Base-by-base conservation (phyloP, 2,329 filamentous ascomycete genomes). In the Rhynchosporium graminicola region DNA sequence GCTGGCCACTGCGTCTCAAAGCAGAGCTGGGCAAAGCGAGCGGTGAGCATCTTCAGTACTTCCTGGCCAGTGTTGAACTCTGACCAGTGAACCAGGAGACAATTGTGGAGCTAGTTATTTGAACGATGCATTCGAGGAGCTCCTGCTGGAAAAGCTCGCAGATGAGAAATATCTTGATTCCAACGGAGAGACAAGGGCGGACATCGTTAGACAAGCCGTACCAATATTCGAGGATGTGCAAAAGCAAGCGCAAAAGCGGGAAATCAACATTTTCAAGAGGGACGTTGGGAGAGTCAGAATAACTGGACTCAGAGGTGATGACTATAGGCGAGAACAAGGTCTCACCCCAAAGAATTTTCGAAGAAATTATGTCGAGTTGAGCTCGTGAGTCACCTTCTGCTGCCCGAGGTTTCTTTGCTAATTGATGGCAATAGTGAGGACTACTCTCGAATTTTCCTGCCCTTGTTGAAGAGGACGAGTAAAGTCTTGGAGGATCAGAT, bases 1-100 rank as follows among this genome's bases (percentile, higher is more conserved):
- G 63, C 2, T 70, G 64, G 5, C 70, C 71, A 1, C 58, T 73
- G 29, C 55, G 71, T 8, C 59, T 74, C 6, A 62, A 63, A 13
- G 57, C 47, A 48, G 66, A 72, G 57, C 62, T 67, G n/a, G 62
- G 61, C 31, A 29, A 55, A 15, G 63, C 68, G 3, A 61, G 55
- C 29, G 67, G 65, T 67, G 65, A 57, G 63, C 9, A 33, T n/a
- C 13, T n/a, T 5, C n/a, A 6, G 9, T 10, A 36, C 9, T 36
- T 36, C 33, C 5, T 36, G 1, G 4, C 20, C 10, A 20, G 12
- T 10, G n/a, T 26, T 38, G 20, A 13, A 26, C 12, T 38, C 10
- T 43, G 13, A 10, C 47, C 26, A 13, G 20, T 36, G 33, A 36
- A 36, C 6, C 9, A 63, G 66, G 64, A 8, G 63, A 65, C 31